Conservation (phyloP, 2,329 filamentous ascomycete species). For the Ampelomyces quisqualis region DNA sequence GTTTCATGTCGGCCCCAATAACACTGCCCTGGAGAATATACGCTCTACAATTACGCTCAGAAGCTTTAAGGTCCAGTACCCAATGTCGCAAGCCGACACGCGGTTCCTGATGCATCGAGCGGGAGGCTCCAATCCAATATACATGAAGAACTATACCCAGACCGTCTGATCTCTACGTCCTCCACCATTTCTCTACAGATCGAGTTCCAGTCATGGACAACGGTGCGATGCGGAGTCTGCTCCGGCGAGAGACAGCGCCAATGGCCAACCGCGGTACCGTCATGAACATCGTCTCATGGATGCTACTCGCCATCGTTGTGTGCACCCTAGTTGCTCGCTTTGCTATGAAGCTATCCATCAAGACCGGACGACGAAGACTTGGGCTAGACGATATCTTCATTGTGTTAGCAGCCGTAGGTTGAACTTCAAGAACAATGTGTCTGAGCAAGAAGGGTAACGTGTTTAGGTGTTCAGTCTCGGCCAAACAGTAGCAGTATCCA, state of each 20-base stretch:
- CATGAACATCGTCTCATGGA: constrained; percentile 31
- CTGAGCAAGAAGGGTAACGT: constrained; percentile 1
- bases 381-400: constrained; percentile 30
- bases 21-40: background rate
- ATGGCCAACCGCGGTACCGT: constrained; percentile 18
- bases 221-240: constrained; percentile 9
- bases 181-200: background rate
- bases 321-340: constrained; percentile 26
- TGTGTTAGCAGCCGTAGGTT: constrained; percentile 25
- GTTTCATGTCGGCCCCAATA: background rate
- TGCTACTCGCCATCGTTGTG: constrained; percentile 24
- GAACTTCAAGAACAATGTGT: background rate
- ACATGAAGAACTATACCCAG: background rate
- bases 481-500: constrained; percentile 29
- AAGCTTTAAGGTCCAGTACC: background rate
- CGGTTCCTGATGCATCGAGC: too few relatives aligned
- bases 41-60: background rate
- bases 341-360: constrained; percentile 28
- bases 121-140: background rate
- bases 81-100: too few relatives aligned
- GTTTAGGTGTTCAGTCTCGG: constrained; percentile 31
- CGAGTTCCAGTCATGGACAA: constrained; percentile 13
- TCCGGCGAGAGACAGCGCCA: constrained; percentile 12
- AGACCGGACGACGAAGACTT: constrained; percentile 15
- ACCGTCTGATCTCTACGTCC: background rate